phyloP scores from a whole-genome alignment of 495 filamentous ascomycete species.

The Aspergillus asperescens region DNA sequence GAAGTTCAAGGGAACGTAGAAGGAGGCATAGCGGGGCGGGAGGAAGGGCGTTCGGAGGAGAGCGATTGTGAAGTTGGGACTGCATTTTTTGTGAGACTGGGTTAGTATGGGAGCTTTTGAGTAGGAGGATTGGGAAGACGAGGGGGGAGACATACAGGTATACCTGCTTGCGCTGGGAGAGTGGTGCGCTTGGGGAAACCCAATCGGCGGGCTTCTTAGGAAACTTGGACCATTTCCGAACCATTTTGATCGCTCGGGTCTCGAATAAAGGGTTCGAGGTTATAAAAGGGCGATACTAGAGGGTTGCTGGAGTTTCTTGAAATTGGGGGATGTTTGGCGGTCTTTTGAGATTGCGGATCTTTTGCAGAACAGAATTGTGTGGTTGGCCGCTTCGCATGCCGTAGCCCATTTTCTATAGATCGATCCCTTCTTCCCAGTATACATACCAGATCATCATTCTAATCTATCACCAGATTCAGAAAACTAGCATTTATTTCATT shows the following conservation, averaged over 20 bases:
- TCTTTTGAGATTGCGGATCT: slow-evolving; percentile 24
- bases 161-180: slow-evolving; percentile 50
- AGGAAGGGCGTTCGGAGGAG: slow-evolving; percentile 67
- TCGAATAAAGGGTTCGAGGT: neutral
- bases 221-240: slow-evolving; percentile 28
- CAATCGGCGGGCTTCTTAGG: slow-evolving; percentile 25
- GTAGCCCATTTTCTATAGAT: slow-evolving; percentile 14
- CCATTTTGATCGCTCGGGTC: slow-evolving; percentile 27
- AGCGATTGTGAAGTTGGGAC: slow-evolving; percentile 71
- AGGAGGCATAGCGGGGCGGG: slow-evolving; percentile 71
- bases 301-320: neutral
- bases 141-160: slow-evolving; percentile 54
- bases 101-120: too few relatives aligned
- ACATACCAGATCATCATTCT: neutral
- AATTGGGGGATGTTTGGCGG: neutral
- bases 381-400: slow-evolving; percentile 38
- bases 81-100: too few relatives aligned
- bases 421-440: too few relatives aligned
- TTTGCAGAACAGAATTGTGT: slow-evolving; percentile 32
- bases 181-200: slow-evolving; percentile 17
- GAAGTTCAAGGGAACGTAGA: slow-evolving; percentile 79
- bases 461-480: too few relatives aligned
- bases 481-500: too few relatives aligned
- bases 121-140: neutral
- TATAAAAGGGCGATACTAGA: neutral